A percentile compares a stretch with the other conserved stretches of the same genome.
Evolutionary conservation across 768 basidiomycete species (phyloP).

Genomic region (Mycena indigotica): DNA sequence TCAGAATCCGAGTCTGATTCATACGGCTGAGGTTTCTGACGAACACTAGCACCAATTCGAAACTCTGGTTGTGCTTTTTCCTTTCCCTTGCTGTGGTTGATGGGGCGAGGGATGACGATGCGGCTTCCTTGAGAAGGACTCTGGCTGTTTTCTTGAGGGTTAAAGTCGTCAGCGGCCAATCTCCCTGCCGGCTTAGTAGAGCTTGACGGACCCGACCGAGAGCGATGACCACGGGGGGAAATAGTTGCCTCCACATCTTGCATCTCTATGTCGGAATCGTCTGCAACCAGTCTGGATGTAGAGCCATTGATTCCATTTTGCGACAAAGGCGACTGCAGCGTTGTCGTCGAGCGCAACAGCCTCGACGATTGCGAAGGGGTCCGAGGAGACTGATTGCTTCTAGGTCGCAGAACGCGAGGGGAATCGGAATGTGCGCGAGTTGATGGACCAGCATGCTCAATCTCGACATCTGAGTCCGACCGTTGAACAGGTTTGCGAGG

Average conservation of each 20-base stretch:
- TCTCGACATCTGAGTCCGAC: conserved; percentile 10
- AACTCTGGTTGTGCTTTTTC: conserved; percentile 1
- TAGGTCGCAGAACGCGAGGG: neutral
- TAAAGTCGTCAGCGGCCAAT: too few relatives aligned
- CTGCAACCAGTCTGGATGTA: neutral
- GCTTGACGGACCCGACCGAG: too few relatives aligned
- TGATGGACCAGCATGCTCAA: neutral
- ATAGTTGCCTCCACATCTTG: neutral
- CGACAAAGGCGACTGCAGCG: conserved; percentile 1
- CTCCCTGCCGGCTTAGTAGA: too few relatives aligned
- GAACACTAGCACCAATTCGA: too few relatives aligned
- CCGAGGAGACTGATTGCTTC: neutral
- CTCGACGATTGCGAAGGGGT: neutral
- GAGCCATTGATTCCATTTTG: too few relatives aligned
- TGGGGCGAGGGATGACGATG: too few relatives aligned
- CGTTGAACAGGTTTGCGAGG: neutral
- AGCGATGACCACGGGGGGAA: neutral
- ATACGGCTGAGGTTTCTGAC: neutral
- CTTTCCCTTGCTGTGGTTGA: conserved; percentile 1
- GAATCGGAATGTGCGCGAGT: neutral
- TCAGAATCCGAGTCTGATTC: conserved; percentile 10
- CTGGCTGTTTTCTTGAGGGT: too few relatives aligned
- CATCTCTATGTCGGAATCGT: neutral
- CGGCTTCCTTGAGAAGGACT: too few relatives aligned
- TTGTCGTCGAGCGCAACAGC: neutral